These are phyloP conservation scores for Podila horticola DNA, from an alignment of 192 early-diverging fungal genomes.

Conservation along the genomic window DNA sequence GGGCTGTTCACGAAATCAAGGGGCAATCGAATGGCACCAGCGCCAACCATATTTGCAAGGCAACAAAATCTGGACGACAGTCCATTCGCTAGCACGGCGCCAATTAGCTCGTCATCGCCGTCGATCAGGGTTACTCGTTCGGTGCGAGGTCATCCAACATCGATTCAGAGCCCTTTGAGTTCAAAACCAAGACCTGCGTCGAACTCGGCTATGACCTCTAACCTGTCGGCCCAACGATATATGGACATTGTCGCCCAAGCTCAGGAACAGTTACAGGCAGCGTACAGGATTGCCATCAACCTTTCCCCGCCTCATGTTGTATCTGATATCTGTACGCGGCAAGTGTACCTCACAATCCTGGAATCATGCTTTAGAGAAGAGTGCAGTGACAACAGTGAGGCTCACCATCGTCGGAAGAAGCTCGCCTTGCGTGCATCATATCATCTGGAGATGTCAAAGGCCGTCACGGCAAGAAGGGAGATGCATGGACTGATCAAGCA, in stretches of 20 bases:
- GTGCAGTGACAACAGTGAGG: neutral
- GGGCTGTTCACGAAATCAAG: constrained; percentile 23
- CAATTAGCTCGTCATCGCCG: neutral
- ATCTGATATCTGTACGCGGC: constrained; percentile 20
- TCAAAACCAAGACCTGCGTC: neutral
- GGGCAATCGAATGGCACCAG: neutral
- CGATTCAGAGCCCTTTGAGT: neutral
- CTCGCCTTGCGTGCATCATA: constrained; percentile 26
- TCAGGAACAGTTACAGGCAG: constrained; percentile 9
- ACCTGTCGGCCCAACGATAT: neutral
- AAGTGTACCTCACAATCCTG: constrained; percentile 13
- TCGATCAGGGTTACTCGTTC: neutral
- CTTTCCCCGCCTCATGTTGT: constrained; percentile 20
- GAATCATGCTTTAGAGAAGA: constrained; percentile 24
- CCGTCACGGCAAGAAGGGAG: constrained; percentile 68
- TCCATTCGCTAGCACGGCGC: neutral
- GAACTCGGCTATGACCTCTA: neutral
- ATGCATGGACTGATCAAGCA: constrained; percentile 61
- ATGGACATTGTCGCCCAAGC: constrained; percentile 9
- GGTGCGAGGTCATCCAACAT: neutral
- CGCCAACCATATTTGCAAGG: neutral
- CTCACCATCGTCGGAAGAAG: neutral
- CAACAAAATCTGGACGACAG: neutral
- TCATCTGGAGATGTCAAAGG: constrained; percentile 67
- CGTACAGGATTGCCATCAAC: constrained; percentile 6